phyloP scores from a whole-genome alignment of 1,284 basidiomycete species.

The Acaromyces ingoldii region DNA sequence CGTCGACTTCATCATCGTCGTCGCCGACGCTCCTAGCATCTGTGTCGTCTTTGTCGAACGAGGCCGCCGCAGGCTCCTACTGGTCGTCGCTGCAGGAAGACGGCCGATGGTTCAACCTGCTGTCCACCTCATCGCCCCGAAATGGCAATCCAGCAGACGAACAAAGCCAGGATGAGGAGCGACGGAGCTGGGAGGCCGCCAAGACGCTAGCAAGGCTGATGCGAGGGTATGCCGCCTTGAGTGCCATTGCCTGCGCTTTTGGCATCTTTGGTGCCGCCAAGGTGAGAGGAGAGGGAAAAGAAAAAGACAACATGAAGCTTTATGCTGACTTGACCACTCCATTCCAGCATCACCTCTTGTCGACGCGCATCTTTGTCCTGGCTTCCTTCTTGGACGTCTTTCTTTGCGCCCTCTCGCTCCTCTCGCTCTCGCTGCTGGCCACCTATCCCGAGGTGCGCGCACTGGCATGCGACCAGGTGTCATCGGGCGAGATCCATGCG shows the following conservation, averaged over 20 bases:
- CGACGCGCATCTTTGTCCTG: conserved; percentile 29
- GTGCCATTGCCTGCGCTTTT: conserved; percentile 21
- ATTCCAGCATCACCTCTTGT: conserved; percentile 17
- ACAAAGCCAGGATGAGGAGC: conserved; percentile 16
- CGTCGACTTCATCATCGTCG: conserved; percentile 4
- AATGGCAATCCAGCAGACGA: conserved; percentile 5
- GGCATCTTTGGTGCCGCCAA: conserved; percentile 23
- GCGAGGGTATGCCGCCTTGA: conserved; percentile 22
- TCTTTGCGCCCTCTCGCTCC: conserved; percentile 29
- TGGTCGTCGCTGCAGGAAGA: neutral
- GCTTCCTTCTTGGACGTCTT: conserved; percentile 37
- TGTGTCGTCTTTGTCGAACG: conserved; percentile 2
- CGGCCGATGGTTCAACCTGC: conserved; percentile 3
- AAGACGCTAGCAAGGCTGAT: conserved; percentile 18
- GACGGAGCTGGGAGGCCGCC: conserved; percentile 30
- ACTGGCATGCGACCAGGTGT: conserved; percentile 27
- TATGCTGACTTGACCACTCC: conserved; percentile 2
- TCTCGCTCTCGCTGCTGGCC: conserved; percentile 25
- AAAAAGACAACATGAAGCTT: too few relatives aligned
- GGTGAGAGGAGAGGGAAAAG: too few relatives aligned
- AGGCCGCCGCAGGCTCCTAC: conserved; percentile 1
- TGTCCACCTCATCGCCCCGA: neutral
- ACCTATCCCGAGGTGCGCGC: conserved; percentile 29
- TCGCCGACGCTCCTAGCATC: neutral
- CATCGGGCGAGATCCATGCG: neutral